Base-by-base conservation (phyloP, 2,329 filamentous ascomycete genomes). In the Colletotrichum scovillei region DNA sequence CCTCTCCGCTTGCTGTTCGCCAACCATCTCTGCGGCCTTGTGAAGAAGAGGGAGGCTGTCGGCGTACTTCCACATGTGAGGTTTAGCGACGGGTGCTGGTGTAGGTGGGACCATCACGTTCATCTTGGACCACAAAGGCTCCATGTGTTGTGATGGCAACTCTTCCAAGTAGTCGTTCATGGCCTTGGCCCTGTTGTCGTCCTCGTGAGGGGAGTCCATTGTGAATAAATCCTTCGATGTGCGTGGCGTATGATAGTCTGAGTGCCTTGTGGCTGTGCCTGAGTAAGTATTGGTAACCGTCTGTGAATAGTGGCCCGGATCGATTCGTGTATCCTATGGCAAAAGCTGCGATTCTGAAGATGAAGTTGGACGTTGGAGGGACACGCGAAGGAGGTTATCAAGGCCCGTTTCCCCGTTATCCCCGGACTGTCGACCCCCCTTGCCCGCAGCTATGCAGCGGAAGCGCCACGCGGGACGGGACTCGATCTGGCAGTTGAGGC, bases 111-210 rank as follows among this genome's bases (percentile, higher is more conserved):
- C 87, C 75, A 88, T 82, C 30, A 77, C 77, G 42, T 78, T 79
- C 86, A 89, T 88, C 57, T 86, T 83, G 4, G 81, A 81, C 87
- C 87, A 89, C 5, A 89, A 76, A 0, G 87, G 87, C 73, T 82
- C 81, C 4, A 82, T 59, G 68, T 82, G 74, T 56, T 81, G 76
- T 0, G 78, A 70, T 1, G 80, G 80, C 5, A 83, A 77, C n/a
- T 74, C 69, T 11, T 72, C 70, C 28, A 81, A 75, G 63, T 79
- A 81, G 16, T 77, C 74, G 62, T 77, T 67, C 80, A 81, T 81
- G 63, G 77, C 77, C 12, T 75, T 74, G 1, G 76, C 74, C 46
- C 77, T 69, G 19, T 74, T 70, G 9, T 77, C 65, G n/a, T 62
- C 56, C 4, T 65, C 42, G 2, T 69, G 64, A 56, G 62, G 65